Conservation (phyloP, 768 basidiomycete species). For the Sarcodon aspratus region DNA sequence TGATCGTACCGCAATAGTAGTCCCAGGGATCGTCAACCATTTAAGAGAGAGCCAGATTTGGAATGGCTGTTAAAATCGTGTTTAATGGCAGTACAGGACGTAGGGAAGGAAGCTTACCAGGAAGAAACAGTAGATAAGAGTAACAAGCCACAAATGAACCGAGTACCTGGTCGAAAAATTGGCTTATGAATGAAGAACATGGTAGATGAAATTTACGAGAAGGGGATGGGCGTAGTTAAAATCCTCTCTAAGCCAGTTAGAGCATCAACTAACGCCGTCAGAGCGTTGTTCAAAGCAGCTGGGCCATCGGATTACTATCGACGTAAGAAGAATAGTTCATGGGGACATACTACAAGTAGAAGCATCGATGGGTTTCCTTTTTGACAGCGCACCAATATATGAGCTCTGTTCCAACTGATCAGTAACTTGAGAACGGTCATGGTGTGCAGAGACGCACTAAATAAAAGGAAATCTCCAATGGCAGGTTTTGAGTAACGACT, state of each 20-base stretch:
- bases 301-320: conserved; percentile 1
- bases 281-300: conserved; percentile 37
- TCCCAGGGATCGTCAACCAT: conserved; percentile 66
- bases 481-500: conserved; percentile 43
- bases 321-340: not conserved
- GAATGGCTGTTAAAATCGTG: conserved; percentile 35
- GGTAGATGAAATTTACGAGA: no score
- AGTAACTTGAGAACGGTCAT: not conserved
- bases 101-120: conserved; percentile 28
- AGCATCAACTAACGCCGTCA: conserved; percentile 50
- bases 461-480: conserved; percentile 60
- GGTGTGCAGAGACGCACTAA: conserved; percentile 27
- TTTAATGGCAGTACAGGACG: not conserved
- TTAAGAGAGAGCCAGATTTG: conserved; percentile 43
- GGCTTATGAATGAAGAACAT: no score
- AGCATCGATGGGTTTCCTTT: conserved; percentile 42
- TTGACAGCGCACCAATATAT: conserved; percentile 49
- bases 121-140: no score
- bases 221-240: conserved; percentile 62
- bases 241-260: conserved; percentile 64
- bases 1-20: conserved; percentile 32
- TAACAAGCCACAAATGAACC: no score
- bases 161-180: no score
- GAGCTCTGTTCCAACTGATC: conserved; percentile 40
- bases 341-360: conserved; percentile 44